A percentile compares a stretch with the other conserved stretches of the same genome.
phyloP scores from a whole-genome alignment of 2,329 filamentous ascomycete species.

The Emericellopsis atlantica region DNA sequence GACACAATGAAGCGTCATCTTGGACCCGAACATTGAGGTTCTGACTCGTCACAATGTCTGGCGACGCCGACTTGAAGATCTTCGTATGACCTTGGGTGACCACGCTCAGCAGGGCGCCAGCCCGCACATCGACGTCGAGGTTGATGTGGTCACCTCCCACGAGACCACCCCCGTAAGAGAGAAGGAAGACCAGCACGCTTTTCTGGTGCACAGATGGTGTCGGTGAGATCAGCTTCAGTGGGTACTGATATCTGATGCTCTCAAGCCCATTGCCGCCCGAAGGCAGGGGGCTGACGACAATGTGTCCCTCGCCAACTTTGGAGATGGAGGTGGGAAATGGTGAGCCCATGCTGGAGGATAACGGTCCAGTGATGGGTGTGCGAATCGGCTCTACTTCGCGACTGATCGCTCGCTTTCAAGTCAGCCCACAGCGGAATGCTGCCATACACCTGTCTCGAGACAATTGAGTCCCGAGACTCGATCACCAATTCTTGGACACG shows the following conservation, averaged over 20 bases:
- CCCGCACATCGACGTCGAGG: conserved; percentile 54
- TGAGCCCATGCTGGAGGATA: conserved; percentile 33
- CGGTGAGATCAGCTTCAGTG: conserved; percentile 84
- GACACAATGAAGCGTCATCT: conserved; percentile 41
- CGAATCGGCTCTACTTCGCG: too few relatives aligned
- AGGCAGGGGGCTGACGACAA: conserved; percentile 62
- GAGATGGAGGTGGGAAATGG: conserved; percentile 68
- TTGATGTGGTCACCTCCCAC: conserved; percentile 77
- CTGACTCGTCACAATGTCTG: conserved; percentile 44
- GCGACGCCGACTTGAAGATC: conserved; percentile 68
- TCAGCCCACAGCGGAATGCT: neutral
- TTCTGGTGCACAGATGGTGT: conserved; percentile 49
- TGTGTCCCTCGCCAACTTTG: conserved; percentile 63
- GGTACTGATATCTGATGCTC: conserved; percentile 79
- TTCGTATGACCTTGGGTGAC: conserved; percentile 80
- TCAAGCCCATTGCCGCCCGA: conserved; percentile 59
- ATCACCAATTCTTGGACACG: neutral
- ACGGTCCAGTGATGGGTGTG: neutral
- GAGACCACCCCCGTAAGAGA: conserved; percentile 90
- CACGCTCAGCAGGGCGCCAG: conserved; percentile 52
- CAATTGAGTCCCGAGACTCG: neutral
- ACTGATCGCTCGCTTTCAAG: too few relatives aligned
- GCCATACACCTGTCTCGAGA: neutral
- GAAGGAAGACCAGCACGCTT: conserved; percentile 71
- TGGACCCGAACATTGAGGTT: conserved; percentile 37